Conservation (phyloP, 1,284 basidiomycete genomes). For the Pseudozyma hubeiensis region DNA sequence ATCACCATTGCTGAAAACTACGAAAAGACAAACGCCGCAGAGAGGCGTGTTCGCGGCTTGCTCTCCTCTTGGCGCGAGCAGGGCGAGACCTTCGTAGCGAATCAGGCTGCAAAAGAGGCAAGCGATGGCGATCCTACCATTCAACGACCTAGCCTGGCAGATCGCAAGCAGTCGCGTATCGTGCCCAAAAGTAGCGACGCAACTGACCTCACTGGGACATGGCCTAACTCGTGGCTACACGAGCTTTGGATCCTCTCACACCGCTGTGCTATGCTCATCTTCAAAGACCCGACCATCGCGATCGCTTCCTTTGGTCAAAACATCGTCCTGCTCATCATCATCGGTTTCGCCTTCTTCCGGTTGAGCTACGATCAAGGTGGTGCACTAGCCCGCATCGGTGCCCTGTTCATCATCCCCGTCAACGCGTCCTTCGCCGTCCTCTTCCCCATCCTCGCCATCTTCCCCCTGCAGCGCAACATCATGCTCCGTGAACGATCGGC, state of each 20-base stretch:
- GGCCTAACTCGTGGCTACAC: conserved; percentile 52
- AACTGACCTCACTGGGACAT: conserved; percentile 20
- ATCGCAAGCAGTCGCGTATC: conserved; percentile 20
- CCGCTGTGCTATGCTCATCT: conserved; percentile 42
- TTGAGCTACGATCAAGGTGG: conserved; percentile 38
- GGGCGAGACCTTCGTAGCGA: conserved; percentile 16
- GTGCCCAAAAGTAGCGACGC: conserved; percentile 29
- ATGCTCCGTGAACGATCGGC: conserved; percentile 54
- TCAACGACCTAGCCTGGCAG: neutral
- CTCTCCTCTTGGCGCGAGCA: conserved; percentile 41
- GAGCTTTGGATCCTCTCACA: conserved; percentile 48
- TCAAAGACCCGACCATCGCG: conserved; percentile 48
- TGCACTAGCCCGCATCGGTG: conserved; percentile 51
- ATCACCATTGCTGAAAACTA: conserved; percentile 51
- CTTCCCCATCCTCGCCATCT: conserved; percentile 53
- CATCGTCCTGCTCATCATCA: conserved; percentile 46
- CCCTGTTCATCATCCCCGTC: conserved; percentile 53
- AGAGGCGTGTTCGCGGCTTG: conserved; percentile 36
- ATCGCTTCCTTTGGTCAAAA: conserved; percentile 46
- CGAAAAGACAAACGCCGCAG: conserved; percentile 51
- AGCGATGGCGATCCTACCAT: neutral
- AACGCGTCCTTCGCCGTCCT: conserved; percentile 47
- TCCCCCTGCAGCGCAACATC: conserved; percentile 47
- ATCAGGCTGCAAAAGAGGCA: conserved; percentile 1
- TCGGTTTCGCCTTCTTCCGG: conserved; percentile 56